Base-by-base conservation (phyloP, 768 basidiomycete genomes). In the Punctularia strigosozonata region DNA sequence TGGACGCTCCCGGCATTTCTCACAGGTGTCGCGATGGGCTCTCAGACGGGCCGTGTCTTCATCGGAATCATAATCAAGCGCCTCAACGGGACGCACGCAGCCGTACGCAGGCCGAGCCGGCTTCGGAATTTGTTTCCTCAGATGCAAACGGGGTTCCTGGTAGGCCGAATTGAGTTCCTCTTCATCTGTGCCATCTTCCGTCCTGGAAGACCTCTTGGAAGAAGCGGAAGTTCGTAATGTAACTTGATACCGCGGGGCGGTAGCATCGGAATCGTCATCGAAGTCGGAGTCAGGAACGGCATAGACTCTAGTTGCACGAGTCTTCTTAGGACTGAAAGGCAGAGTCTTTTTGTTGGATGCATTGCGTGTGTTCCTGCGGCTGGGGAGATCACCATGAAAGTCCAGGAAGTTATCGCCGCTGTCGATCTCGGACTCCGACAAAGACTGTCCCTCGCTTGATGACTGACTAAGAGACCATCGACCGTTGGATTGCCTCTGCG, bases 311-410 rank as follows among this genome's bases (percentile, higher is more conserved):
- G 53, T 56, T 23, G 63, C 54, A 6, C 76, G 68, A 25, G 71
- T 69, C 56, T 77, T 84, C 51, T 56, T 69, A 1, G 83, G 80
- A 48, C 79, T 83, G 56, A 78, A 83, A 5, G 79, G 80, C 25
- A 66, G 25, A 52, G 50, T 36, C 50, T 55, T 49, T n/a, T 33
- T 37, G 43, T 23, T 39, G n/a, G n/a, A n/a, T n/a, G n/a, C n/a
- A n/a, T n/a, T n/a, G n/a, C n/a, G n/a, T n/a, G n/a, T n/a, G n/a
- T n/a, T n/a, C n/a, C n/a, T n/a, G n/a, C n/a, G n/a, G n/a, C n/a
- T n/a, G n/a, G n/a, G n/a, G n/a, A n/a, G n/a, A n/a, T n/a, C n/a
- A n/a, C n/a, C n/a, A n/a, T n/a, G n/a, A n/a, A n/a, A n/a, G n/a
- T n/a, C n/a, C n/a, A n/a, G n/a, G n/a, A n/a, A n/a, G n/a, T n/a